Evolutionary conservation across 331 rosid species (phyloP).

Genomic region (Stylosanthes scabra): DNA sequence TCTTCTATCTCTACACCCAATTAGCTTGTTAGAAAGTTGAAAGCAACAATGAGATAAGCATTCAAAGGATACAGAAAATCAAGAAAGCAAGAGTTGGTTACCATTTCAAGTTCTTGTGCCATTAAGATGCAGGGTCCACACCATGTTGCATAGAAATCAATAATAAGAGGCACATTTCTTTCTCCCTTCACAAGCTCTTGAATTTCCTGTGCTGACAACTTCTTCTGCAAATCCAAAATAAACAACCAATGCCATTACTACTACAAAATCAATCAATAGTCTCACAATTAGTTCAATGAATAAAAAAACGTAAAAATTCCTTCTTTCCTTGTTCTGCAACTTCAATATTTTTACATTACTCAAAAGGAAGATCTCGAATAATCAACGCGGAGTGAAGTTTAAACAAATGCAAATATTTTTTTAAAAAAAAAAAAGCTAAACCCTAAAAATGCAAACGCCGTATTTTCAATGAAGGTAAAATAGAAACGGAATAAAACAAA

Average conservation of each 20-base stretch:
- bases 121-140: constrained; percentile 93
- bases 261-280: constrained; percentile 6
- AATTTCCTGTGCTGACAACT: constrained; percentile 75
- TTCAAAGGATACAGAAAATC: no score
- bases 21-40: not conserved
- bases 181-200: constrained; percentile 91
- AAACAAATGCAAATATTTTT: not conserved
- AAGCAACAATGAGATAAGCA: constrained; percentile 27
- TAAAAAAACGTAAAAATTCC: not conserved
- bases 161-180: constrained; percentile 77
- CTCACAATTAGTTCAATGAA: not conserved
- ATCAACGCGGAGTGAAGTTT: not conserved
- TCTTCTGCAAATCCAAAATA: constrained; percentile 66
- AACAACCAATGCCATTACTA: constrained; percentile 18
- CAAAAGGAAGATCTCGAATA: no score
- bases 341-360: no score
- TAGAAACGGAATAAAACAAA: no score
- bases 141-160: constrained; percentile 95
- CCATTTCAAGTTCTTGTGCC: constrained; percentile 99
- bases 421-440: not conserved
- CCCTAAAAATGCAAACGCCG: no score
- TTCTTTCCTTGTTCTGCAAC: no score
- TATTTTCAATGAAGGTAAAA: no score
- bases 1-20: not conserved
- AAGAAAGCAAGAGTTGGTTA: constrained; percentile 30